A percentile compares a stretch with the other conserved stretches of the same genome.
Conservation (phyloP, 768 basidiomycete species). For the Serendipita indica region DNA sequence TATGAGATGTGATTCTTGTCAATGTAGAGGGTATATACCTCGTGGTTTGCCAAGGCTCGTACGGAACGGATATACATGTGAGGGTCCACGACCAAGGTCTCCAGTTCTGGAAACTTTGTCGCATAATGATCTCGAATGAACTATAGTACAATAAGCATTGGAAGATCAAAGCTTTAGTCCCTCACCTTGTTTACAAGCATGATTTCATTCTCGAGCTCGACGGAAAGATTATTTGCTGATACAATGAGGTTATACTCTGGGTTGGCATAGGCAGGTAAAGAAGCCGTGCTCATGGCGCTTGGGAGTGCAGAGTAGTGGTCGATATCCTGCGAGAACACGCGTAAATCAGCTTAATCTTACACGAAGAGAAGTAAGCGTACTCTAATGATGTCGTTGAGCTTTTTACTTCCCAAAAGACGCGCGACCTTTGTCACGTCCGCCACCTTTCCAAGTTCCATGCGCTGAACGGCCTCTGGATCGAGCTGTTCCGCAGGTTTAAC, state of each 20-base stretch:
- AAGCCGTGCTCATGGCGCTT: constrained; percentile 62
- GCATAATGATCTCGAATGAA: constrained; percentile 98
- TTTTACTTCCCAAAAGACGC: constrained; percentile 74
- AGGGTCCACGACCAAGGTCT: constrained; percentile 86
- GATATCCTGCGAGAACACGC: constrained; percentile 48
- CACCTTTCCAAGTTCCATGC: constrained; percentile 76
- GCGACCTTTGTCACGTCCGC: constrained; percentile 82
- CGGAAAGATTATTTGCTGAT: constrained; percentile 92
- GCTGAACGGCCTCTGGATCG: constrained; percentile 83
- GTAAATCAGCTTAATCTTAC: background rate
- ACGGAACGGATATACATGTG: constrained; percentile 87
- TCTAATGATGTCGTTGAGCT: constrained; percentile 75
- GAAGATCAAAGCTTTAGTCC: too few species aligned
- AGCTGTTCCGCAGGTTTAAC: constrained; percentile 90
- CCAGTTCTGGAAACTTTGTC: constrained; percentile 89
- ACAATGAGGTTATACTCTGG: constrained; percentile 96
- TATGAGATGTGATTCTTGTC: constrained; percentile 7
- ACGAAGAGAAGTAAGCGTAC: constrained; percentile 26
- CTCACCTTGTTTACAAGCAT: constrained; percentile 86
- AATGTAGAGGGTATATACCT: constrained; percentile 29
- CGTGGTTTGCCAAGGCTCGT: constrained; percentile 69
- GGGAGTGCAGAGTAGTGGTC: constrained; percentile 72
- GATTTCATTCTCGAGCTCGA: constrained; percentile 97
- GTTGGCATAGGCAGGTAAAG: constrained; percentile 70
- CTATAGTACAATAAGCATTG: constrained; percentile 25